Base-by-base conservation (phyloP, 352 stramenopile genomes). In the Phytophthora cajani region DNA sequence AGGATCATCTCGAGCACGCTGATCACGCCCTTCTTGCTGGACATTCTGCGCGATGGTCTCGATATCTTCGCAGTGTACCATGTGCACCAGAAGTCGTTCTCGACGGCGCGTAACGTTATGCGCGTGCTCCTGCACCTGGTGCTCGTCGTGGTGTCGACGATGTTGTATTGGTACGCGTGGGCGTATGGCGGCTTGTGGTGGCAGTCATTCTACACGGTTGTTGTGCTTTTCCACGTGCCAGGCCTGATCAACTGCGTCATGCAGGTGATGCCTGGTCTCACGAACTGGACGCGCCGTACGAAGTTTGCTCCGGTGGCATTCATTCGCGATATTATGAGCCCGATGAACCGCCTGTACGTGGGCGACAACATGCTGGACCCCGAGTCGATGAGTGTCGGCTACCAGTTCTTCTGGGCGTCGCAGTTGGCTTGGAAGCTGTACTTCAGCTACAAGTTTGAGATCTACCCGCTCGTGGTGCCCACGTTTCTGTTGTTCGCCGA, bases 361-460 rank as follows among this genome's bases (percentile, higher is more conserved):
- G 96, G 93, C 40, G 98, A 99, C 73, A 97, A 98, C 67, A 93
- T 99, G 14, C 81, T 99, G 55, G 96, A 99, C 74, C 97, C 95
- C 5, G 91, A 95, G 42, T 92, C 84, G 5, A 87, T 92, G 67
- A 97, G 92, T 59, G 53, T 93, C 5, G 86, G 80, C 8, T 99
- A 99, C 75, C 85, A 98, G 55, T 82, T 98, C 49, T 99, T 98
- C 63, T 99, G 97, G 97, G 59, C 84, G 5, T 97, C 93, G 11
- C 88, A 99, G 68, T 82, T 99, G 23, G 77, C 82, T 27, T 99
- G 94, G 94, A 99, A 99, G 77, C 69, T 99, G 6, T 98, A 95
- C 71, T 99, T 99, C 76, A 98, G 95, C 60, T 99, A 99, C 82
- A 91, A 98, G 69, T 99, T 99, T 75, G 96, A 99, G 73, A 98